Base-by-base conservation (phyloP, 257 asterid species). In the Solanum corneliomulleri region DNA sequence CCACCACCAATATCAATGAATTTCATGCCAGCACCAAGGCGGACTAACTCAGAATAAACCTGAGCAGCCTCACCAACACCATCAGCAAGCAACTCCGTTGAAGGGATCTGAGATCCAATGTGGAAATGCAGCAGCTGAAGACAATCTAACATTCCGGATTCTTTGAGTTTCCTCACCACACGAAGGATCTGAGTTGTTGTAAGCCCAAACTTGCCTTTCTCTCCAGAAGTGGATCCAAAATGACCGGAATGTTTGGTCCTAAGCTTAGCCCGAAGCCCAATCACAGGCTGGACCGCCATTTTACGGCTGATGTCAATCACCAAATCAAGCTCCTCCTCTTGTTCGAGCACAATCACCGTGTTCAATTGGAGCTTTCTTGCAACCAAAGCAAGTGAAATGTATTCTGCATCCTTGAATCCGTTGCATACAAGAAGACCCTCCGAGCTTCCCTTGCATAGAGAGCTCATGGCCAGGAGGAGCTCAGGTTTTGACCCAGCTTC, bases 401-500 rank as follows among this genome's bases (percentile, higher is more conserved):
- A 97, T 80, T 97, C 99, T 6, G 89, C 90, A 92, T 97, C 99
- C 89, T 97, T 97, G 88, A 97, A 97, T 31, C 99, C 99, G 76
- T 97, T 97, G 92, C 99, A 96, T 21, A 97, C 90, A 72, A 97
- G 62, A 31, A 97, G 93, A 29, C 95, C 96, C 47, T 97, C 99
- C 0, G 93, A 88, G 86, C 98, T 93, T 8, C 99, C 99, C 27
- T 93, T 92, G 83, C 96, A 92, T 44, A 97, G 94, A 82, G 95
- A 89, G 91, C 95, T 96, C 99, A 97, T 97, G 10, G 98, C 99
- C 5, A 97, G 37, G 14, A 97, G 97, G 76, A 97, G 99, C 91
- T 97, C 99, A 2, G 99, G 99, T 72, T 97, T 96, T 18, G 99
- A 97, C 14, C 99, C 99, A 20, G 99, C 98, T 76, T 97, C 99